Evolutionary conservation across 2,329 filamentous ascomycete species (phyloP).

Genomic region (Davidsoniella neocaledoniae): DNA sequence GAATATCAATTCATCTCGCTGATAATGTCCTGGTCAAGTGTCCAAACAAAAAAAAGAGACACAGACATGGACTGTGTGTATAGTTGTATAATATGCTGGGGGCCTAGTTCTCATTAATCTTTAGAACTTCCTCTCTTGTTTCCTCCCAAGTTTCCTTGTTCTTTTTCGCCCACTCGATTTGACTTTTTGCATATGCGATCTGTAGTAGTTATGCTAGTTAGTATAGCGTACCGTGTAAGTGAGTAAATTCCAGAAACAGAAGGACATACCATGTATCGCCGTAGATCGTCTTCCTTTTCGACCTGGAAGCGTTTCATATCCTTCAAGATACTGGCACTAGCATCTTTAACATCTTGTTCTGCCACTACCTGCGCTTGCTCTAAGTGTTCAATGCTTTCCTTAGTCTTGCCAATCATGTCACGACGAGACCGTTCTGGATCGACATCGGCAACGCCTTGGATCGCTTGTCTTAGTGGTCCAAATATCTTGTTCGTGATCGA

Average conservation of each 20-base stretch:
- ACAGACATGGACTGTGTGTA: too few relatives aligned
- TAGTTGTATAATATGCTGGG: too few relatives aligned
- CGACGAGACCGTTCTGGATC: constrained; percentile 85
- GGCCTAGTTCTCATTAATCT: constrained; percentile 51
- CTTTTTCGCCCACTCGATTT: constrained; percentile 87
- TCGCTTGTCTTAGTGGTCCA: constrained; percentile 83
- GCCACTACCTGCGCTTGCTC: constrained; percentile 82
- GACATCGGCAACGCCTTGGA: constrained; percentile 89
- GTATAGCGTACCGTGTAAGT: not conserved
- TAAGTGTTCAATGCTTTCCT: constrained; percentile 68
- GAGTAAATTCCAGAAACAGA: not conserved
- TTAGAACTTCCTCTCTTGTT: constrained; percentile 69
- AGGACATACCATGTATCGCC: constrained; percentile 76
- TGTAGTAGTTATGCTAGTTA: constrained; percentile 24
- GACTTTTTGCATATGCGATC: constrained; percentile 83
- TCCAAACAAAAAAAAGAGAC: too few relatives aligned
- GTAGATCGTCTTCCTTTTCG: constrained; percentile 90
- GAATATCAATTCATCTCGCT: too few relatives aligned
- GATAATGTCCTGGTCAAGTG: too few relatives aligned
- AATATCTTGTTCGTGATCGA: constrained; percentile 92
- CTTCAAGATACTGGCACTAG: constrained; percentile 70
- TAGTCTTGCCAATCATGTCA: constrained; percentile 90
- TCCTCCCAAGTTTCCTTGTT: constrained; percentile 86
- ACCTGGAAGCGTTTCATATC: constrained; percentile 85
- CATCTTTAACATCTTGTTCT: constrained; percentile 83